phyloP scores from a whole-genome alignment of 768 basidiomycete genomes.

The Boletus subparvulus region DNA sequence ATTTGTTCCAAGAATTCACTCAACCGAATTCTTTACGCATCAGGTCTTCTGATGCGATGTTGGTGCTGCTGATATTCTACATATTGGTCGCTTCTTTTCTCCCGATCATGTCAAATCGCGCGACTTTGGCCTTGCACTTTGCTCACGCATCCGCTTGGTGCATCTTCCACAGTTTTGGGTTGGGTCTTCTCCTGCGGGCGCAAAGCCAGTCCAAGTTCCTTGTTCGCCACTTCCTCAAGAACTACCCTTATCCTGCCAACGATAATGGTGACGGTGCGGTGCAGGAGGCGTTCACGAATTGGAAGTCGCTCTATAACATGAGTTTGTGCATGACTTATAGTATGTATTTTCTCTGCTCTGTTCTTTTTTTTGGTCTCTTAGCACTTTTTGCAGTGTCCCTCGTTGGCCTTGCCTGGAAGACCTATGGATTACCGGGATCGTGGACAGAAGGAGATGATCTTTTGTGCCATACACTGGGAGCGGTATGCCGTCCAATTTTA shows the following conservation, averaged over 20 bases:
- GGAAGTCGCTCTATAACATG: constrained; percentile 91
- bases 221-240: constrained; percentile 91
- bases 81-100: constrained; percentile 56
- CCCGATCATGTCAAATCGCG: constrained; percentile 51
- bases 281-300: constrained; percentile 92
- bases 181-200: constrained; percentile 79
- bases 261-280: constrained; percentile 75
- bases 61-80: constrained; percentile 74
- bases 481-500: constrained; percentile 48
- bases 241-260: constrained; percentile 82
- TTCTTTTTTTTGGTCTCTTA: not conserved
- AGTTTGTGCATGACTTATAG: constrained; percentile 95
- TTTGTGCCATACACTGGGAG: constrained; percentile 84
- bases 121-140: constrained; percentile 68
- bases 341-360: constrained; percentile 33
- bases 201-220: constrained; percentile 87
- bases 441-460: constrained; percentile 90
- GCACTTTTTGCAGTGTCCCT: constrained; percentile 64
- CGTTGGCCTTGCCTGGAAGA: constrained; percentile 83
- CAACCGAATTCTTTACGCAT: constrained; percentile 21
- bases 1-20: constrained; percentile 5
- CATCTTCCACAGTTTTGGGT: constrained; percentile 81
- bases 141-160: constrained; percentile 84
- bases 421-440: constrained; percentile 75
- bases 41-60: constrained; percentile 84